Evolutionary conservation across 1,139 yeast species (phyloP).

Genomic region (Pichia sp.): DNA sequence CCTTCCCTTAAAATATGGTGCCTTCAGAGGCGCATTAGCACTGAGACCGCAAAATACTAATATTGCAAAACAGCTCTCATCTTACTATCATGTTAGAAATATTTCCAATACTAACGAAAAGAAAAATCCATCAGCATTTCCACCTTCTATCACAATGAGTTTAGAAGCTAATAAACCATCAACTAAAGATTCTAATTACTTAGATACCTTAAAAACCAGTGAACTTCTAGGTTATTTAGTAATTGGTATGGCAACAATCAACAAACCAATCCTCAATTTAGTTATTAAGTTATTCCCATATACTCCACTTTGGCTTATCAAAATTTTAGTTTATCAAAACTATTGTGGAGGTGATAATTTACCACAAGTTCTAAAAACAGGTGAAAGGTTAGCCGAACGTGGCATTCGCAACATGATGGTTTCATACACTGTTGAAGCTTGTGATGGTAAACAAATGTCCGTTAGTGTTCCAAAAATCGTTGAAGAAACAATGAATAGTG

Average conservation of each 20-base stretch:
- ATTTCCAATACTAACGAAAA: slow-evolving; percentile 10
- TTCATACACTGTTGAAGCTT: slow-evolving; percentile 86
- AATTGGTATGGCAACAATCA: slow-evolving; percentile 62
- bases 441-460: slow-evolving; percentile 61
- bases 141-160: background rate
- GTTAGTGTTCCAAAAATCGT: slow-evolving; percentile 63
- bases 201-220: slow-evolving; percentile 23
- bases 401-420: slow-evolving; percentile 94
- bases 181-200: slow-evolving; percentile 12
- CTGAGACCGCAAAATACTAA: background rate
- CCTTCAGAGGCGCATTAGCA: background rate
- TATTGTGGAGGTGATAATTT: slow-evolving; percentile 90
- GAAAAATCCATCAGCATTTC: background rate
- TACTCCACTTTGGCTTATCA: slow-evolving; percentile 66
- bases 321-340: slow-evolving; percentile 67
- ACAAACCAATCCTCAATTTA: slow-evolving; percentile 51
- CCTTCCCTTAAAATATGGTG: background rate
- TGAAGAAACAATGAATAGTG: slow-evolving; percentile 58
- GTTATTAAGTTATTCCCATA: slow-evolving; percentile 67
- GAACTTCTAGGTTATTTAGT: slow-evolving; percentile 57
- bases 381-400: slow-evolving; percentile 55
- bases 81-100: background rate
- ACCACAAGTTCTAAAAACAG: slow-evolving; percentile 63
- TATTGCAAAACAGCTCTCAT: background rate
- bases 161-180: background rate